Conservation (phyloP, 257 asterid genomes). For the Plectranthus barbatus region DNA sequence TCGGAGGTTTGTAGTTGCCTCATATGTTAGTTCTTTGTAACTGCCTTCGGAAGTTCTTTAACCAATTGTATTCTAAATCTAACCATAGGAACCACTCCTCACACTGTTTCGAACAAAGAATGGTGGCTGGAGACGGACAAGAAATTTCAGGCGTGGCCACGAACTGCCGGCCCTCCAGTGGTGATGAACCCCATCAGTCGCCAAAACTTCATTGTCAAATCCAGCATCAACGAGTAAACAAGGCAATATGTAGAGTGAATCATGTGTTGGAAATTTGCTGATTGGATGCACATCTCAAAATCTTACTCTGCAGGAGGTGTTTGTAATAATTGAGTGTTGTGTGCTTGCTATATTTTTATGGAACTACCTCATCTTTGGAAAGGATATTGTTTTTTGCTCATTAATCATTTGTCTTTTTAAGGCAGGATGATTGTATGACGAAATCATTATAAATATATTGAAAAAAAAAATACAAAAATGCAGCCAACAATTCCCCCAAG, state of each 20-base stretch:
- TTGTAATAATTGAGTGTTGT: conserved; percentile 17
- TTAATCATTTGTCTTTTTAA: no score
- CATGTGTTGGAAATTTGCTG: neutral
- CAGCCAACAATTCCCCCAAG: neutral
- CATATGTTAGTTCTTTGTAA: neutral
- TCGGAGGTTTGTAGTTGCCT: conserved; percentile 23
- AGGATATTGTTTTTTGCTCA: neutral
- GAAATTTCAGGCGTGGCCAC: conserved; percentile 96
- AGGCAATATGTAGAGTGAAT: neutral
- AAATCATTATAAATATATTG: neutral
- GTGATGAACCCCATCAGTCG: conserved; percentile 97
- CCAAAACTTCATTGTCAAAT: conserved; percentile 80
- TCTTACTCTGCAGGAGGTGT: neutral
- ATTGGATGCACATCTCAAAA: neutral
- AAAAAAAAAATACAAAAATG: neutral
- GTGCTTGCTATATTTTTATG: conserved; percentile 8
- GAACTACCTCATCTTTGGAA: neutral
- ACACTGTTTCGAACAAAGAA: conserved; percentile 44
- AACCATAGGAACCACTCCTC: conserved; percentile 66
- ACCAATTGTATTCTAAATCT: conserved; percentile 1
- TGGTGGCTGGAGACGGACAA: conserved; percentile 86
- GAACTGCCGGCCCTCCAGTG: conserved; percentile 97
- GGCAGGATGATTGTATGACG: neutral
- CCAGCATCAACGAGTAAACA: conserved; percentile 32
- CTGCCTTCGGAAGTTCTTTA: neutral